Evolutionary conservation across 305 asterid genomes (phyloP).

Genomic region (Fraxinus dipetala): DNA sequence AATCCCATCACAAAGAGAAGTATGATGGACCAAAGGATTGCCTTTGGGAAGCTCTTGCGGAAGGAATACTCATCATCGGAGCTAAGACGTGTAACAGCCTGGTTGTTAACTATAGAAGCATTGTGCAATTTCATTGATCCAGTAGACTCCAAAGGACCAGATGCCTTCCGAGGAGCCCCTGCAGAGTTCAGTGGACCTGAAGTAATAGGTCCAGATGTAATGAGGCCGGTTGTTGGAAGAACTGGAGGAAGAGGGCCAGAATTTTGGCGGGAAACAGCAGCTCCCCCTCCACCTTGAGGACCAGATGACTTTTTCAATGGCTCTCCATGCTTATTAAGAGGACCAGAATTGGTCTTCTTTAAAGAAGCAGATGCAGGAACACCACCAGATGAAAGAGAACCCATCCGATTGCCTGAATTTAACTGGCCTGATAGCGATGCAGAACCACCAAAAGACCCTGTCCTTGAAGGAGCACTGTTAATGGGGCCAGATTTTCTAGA

Average conservation of each 20-base stretch:
- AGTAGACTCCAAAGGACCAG: constrained; percentile 65
- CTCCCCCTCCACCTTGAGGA: constrained; percentile 58
- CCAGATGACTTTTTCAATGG: constrained; percentile 71
- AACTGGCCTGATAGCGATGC: too few relatives aligned
- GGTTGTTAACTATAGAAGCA: constrained; percentile 52
- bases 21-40: constrained; percentile 65
- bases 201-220: constrained; percentile 73
- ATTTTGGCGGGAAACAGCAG: constrained; percentile 60
- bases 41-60: constrained; percentile 63
- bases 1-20: constrained; percentile 79
- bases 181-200: constrained; percentile 72
- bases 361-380: constrained; percentile 52
- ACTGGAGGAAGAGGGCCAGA: constrained; percentile 74
- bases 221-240: constrained; percentile 69
- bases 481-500: too few relatives aligned
- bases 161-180: constrained; percentile 66
- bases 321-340: constrained; percentile 75
- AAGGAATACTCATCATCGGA: constrained; percentile 63
- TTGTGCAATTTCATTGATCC: constrained; percentile 55
- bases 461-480: too few relatives aligned
- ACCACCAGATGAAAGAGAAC: constrained; percentile 37
- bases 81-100: constrained; percentile 58
- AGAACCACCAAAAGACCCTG: too few relatives aligned
- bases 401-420: too few relatives aligned
- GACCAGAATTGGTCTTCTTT: constrained; percentile 75